Evolutionary conservation across 768 basidiomycete species (phyloP).

Genomic region (Vararia minispora): DNA sequence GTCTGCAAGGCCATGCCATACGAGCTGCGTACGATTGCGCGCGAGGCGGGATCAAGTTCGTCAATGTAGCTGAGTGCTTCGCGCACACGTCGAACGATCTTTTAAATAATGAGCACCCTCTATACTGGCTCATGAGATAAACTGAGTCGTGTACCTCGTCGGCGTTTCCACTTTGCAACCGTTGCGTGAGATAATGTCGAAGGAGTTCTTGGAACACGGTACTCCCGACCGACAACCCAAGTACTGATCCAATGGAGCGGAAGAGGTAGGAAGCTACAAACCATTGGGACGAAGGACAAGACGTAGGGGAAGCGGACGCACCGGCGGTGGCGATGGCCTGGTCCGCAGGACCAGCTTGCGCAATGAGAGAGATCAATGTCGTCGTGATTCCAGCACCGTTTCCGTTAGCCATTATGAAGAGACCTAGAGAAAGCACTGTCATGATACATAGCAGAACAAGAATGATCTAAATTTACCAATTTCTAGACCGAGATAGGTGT

Average conservation of each 20-base stretch:
- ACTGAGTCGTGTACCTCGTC: constrained; percentile 37
- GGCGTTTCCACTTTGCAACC: constrained; percentile 28
- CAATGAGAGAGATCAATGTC: constrained; percentile 47
- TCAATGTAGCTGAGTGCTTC: constrained; percentile 24
- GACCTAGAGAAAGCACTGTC: constrained; percentile 16
- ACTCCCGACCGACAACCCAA: constrained; percentile 45
- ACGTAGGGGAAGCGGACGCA: constrained; percentile 14
- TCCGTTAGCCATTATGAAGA: constrained; percentile 26
- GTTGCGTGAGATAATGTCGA: constrained; percentile 28
- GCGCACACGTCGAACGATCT: constrained; percentile 23
- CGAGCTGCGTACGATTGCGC: constrained; percentile 18
- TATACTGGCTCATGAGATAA: no score
- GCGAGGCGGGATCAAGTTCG: constrained; percentile 19
- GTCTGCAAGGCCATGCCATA: constrained; percentile 34
- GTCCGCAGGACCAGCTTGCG: constrained; percentile 48
- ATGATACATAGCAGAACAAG: no score
- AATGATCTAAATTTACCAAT: neutral
- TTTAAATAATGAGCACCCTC: neutral
- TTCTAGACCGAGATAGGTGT: constrained; percentile 26
- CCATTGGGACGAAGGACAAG: neutral
- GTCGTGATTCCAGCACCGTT: constrained; percentile 42
- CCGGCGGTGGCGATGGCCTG: constrained; percentile 60
- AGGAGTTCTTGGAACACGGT: constrained; percentile 44
- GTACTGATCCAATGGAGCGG: constrained; percentile 48
- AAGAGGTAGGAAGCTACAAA: constrained; percentile 50